A percentile compares a stretch with the other conserved stretches of the same genome.
These are phyloP conservation scores for Vanilla planifolia DNA, from an alignment of 106 monocot genomes.

Conservation along the genomic window DNA sequence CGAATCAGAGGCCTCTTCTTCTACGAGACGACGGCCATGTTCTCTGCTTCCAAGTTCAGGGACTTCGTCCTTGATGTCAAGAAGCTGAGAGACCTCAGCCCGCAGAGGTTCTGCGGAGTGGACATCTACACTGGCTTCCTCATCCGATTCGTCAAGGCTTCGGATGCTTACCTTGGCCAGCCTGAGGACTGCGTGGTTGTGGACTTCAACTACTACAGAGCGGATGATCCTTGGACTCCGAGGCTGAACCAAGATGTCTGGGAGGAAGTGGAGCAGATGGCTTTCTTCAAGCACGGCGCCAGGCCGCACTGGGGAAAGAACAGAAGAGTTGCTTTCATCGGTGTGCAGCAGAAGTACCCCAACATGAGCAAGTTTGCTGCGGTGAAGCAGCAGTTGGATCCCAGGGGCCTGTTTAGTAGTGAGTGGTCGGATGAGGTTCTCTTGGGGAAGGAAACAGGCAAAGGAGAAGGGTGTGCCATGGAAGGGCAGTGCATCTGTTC, in stretches of 20 bases:
- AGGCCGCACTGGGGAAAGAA: constrained; percentile 79
- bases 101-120: constrained; percentile 55
- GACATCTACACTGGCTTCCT: constrained; percentile 68
- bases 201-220: constrained; percentile 85
- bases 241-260: constrained; percentile 63
- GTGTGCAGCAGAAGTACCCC: constrained; percentile 46
- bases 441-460: constrained; percentile 1
- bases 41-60: constrained; percentile 42
- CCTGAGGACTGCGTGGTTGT: constrained; percentile 65
- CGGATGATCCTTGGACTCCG: constrained; percentile 40
- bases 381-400: constrained; percentile 37
- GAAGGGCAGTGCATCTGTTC: constrained; percentile 80
- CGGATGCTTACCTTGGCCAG: constrained; percentile 60
- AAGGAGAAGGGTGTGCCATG: constrained; percentile 52
- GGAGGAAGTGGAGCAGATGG: constrained; percentile 92
- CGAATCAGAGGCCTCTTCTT: constrained; percentile 63
- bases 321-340: constrained; percentile 51
- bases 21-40: constrained; percentile 75
- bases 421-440: constrained; percentile 52
- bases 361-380: constrained; percentile 31
- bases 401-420: constrained; percentile 44
- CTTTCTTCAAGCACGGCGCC: constrained; percentile 62
- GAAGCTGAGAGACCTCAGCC: constrained; percentile 44
- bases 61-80: constrained; percentile 66
- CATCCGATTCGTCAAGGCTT: constrained; percentile 66